A percentile compares a stretch with the other conserved stretches of the same genome.
Evolutionary conservation across 345 rosid genomes (phyloP).

Genomic region (Hibiscus trionum): DNA sequence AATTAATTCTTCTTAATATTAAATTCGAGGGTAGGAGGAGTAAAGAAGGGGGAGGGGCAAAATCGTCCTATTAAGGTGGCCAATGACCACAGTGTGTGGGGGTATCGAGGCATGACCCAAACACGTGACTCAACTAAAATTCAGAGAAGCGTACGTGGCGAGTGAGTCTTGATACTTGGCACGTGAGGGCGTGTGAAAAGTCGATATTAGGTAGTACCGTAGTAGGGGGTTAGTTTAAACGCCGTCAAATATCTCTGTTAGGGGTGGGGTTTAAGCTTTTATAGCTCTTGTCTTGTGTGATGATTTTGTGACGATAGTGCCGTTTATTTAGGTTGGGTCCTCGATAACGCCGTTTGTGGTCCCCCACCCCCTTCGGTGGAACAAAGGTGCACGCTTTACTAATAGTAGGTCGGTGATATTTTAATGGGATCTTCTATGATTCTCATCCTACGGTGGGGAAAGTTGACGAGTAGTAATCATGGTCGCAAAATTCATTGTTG

Average conservation of each 20-base stretch:
- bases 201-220: not conserved
- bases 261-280: not conserved
- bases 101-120: conserved; percentile 21
- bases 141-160: conserved; percentile 15
- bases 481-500: not conserved
- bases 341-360: conserved; percentile 4
- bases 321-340: not conserved
- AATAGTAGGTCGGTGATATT: not conserved
- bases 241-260: conserved; percentile 14
- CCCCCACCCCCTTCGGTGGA: not conserved
- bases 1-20: no score
- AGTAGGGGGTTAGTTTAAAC: not conserved
- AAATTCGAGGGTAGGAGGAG: not conserved
- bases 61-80: conserved; percentile 12
- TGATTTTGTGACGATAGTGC: not conserved
- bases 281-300: no score
- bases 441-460: not conserved
- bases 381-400: not conserved
- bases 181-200: conserved; percentile 15
- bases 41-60: conserved; percentile 22
- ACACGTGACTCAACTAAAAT: conserved; percentile 24
- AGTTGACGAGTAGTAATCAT: not conserved
- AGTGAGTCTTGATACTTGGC: conserved; percentile 16
- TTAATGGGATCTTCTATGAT: not conserved
- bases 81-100: conserved; percentile 18